A percentile compares a stretch with the other conserved stretches of the same genome.
These are phyloP conservation scores for Ogataea corticis DNA, from an alignment of 805 yeast genomes.

Conservation along the genomic window DNA sequence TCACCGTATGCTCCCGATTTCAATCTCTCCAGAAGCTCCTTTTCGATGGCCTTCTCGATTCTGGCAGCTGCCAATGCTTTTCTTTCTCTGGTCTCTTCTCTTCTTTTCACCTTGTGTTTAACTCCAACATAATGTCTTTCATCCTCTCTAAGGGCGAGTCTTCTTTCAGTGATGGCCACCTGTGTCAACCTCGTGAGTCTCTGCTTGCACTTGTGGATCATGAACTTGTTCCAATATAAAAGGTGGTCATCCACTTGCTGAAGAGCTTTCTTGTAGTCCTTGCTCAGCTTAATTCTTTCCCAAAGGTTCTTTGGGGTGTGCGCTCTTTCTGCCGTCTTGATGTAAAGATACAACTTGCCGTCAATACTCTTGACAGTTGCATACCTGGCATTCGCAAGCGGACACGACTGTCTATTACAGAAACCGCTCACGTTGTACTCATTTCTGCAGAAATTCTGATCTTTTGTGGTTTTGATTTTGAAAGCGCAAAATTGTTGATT, in stretches of 20 bases:
- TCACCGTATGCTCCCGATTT: slow-evolving; percentile 99
- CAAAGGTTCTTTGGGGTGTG: slow-evolving; percentile 92
- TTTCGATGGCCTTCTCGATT: slow-evolving; percentile 94
- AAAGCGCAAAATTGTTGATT: slow-evolving; percentile 95
- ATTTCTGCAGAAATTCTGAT: slow-evolving; percentile 90
- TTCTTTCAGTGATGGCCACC: slow-evolving; percentile 92
- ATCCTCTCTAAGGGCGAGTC: slow-evolving; percentile 88
- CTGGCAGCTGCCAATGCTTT: slow-evolving; percentile 96
- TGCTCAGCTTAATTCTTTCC: slow-evolving; percentile 91
- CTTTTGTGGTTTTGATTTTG: slow-evolving; percentile 84
- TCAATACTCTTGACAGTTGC: slow-evolving; percentile 83
- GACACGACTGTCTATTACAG: slow-evolving; percentile 92
- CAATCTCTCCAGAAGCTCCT: slow-evolving; percentile 89
- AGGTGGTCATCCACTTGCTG: slow-evolving; percentile 85
- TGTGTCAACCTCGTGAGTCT: slow-evolving; percentile 92
- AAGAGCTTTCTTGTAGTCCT: slow-evolving; percentile 85
- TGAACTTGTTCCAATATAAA: slow-evolving; percentile 89
- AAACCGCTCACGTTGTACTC: slow-evolving; percentile 95
- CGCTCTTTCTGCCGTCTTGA: slow-evolving; percentile 97
- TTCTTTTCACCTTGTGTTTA: slow-evolving; percentile 90
- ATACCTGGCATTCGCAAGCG: slow-evolving; percentile 89
- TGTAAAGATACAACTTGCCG: slow-evolving; percentile 80
- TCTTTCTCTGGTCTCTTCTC: slow-evolving; percentile 93
- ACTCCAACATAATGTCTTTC: slow-evolving; percentile 93
- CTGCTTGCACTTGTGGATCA: slow-evolving; percentile 93